Evolutionary conservation across 768 basidiomycete species (phyloP), one percentile per base, ranked within the genome.

Genomic region (Paxillus rubicundulus): DNA sequence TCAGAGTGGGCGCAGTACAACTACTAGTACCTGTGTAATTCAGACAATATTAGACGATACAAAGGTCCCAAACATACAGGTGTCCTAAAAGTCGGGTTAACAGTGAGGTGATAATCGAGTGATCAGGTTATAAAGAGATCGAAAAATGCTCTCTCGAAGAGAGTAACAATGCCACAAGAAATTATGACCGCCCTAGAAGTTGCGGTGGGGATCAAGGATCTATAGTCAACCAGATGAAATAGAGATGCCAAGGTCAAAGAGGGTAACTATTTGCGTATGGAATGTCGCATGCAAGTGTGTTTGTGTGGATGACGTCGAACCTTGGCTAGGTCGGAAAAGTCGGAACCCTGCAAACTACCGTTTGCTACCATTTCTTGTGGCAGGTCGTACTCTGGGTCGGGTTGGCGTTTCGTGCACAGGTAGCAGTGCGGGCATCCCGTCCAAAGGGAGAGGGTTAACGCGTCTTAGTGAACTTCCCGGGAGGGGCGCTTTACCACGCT

Each of bases 351-450:
- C 32, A 21, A 38, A 55, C 65, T 71, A 82, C 59, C 82, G 80
- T 69, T 78, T 71, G 42, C 81, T 75, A 3, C 58, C 59, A 32
- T 62, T 57, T 55, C 71, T 69, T 39, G 68, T 66, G 18, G 66
- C 65, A 38, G 69, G 70, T 57, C 80, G 77, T 66, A 75, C 70
- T 50, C 84, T 77, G 17, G 84, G 82, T 50, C 82, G 73, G 20
- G 85, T 85, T 34, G 85, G 84, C 1, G 83, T 84, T 61, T 85
- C 82, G 51, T 80, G 77, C 47, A 61, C 72, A 21, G 69, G 71
- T 14, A 74, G 46, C 17, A 65, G 70, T 37, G 71, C 66, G 40
- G 74, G 73, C 48, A 69, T 61, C 38, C 71, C 68, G 2, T 65
- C 61, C 44, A 64, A 48, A 47, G 68, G 62, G 14, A 57, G 63